phyloP scores from a whole-genome alignment of 1,139 yeast genomes.

The Suhomyces coccinellae region DNA sequence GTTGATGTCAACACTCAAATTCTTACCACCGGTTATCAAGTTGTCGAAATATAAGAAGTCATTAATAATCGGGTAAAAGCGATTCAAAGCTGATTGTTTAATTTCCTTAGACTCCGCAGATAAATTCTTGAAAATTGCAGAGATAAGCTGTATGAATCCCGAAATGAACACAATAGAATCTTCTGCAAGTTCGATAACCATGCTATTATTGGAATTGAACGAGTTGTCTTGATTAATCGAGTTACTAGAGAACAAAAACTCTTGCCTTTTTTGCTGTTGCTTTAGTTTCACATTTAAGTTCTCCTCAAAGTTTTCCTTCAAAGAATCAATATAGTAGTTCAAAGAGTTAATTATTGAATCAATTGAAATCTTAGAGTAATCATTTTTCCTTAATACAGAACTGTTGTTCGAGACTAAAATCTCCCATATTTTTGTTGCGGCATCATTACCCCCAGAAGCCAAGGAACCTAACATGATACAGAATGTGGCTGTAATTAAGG shows the following conservation, averaged over 20 bases:
- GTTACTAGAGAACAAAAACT: slow-evolving; percentile 32
- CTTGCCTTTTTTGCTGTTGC: slow-evolving; percentile 39
- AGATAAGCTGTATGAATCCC: slow-evolving; percentile 57
- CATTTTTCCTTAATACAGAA: slow-evolving; percentile 33
- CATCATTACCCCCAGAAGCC: slow-evolving; percentile 58
- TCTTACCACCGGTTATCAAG: slow-evolving; percentile 28
- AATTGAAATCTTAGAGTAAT: slow-evolving; percentile 56
- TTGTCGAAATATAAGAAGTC: slow-evolving; percentile 46
- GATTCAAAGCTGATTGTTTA: slow-evolving; percentile 31
- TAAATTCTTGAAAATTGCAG: slow-evolving; percentile 37
- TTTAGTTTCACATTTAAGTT: slow-evolving; percentile 35
- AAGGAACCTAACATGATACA: slow-evolving; percentile 77
- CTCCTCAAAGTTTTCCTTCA: slow-evolving; percentile 44
- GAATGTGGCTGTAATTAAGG: slow-evolving; percentile 80
- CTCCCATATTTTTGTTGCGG: slow-evolving; percentile 47
- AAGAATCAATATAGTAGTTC: slow-evolving; percentile 53
- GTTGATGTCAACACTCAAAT: slow-evolving; percentile 17
- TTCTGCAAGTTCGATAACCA: slow-evolving; percentile 64
- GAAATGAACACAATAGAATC: slow-evolving; percentile 78
- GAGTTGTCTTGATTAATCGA: slow-evolving; percentile 17
- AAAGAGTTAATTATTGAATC: slow-evolving; percentile 58
- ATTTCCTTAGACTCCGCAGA: slow-evolving; percentile 30
- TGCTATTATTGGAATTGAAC: slow-evolving; percentile 21
- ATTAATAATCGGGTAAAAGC: slow-evolving; percentile 38
- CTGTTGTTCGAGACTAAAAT: slow-evolving; percentile 32